These are phyloP conservation scores for Apiospora phragmitis DNA, from an alignment of 2,329 filamentous ascomycete genomes.

Conservation along the genomic window DNA sequence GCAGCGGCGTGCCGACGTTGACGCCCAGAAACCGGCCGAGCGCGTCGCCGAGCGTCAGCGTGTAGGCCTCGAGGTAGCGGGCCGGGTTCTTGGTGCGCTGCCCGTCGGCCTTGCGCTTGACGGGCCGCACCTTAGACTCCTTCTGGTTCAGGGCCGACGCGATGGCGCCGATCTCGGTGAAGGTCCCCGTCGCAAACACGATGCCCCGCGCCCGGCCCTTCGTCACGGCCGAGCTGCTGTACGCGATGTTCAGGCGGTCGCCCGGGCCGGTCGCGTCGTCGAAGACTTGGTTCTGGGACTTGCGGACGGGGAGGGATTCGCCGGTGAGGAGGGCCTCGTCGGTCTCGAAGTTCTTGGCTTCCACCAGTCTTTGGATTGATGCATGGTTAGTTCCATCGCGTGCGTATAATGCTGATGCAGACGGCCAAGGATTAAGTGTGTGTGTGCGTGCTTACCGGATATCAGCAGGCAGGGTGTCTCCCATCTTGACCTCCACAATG, in stretches of 20 bases:
- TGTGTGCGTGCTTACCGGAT: constrained; percentile 27
- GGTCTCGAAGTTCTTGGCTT: constrained; percentile 57
- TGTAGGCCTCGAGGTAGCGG: constrained; percentile 48
- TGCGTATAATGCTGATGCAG: background rate
- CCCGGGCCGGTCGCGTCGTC: constrained; percentile 55
- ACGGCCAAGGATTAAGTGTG: background rate
- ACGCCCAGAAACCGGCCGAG: constrained; percentile 66
- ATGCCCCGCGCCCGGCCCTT: constrained; percentile 62
- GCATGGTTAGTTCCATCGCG: background rate
- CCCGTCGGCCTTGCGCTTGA: constrained; percentile 54
- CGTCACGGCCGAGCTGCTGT: constrained; percentile 62
- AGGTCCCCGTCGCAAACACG: constrained; percentile 60
- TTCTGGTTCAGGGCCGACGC: constrained; percentile 59
- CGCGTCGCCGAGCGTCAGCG: constrained; percentile 55
- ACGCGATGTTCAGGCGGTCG: constrained; percentile 64
- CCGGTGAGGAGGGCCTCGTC: constrained; percentile 65
- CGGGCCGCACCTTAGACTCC: constrained; percentile 50
- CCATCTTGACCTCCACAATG: constrained; percentile 54
- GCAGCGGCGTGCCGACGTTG: constrained; percentile 68
- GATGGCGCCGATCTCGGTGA: constrained; percentile 65
- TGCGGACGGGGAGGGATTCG: constrained; percentile 60
- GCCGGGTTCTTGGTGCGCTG: constrained; percentile 44
- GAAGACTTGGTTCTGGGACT: constrained; percentile 51
- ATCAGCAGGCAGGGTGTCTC: constrained; percentile 45
- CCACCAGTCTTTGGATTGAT: constrained; percentile 37